These are phyloP conservation scores for Hyaloperonospora brassicae DNA, from an alignment of 352 stramenopile genomes.

Conservation along the genomic window DNA sequence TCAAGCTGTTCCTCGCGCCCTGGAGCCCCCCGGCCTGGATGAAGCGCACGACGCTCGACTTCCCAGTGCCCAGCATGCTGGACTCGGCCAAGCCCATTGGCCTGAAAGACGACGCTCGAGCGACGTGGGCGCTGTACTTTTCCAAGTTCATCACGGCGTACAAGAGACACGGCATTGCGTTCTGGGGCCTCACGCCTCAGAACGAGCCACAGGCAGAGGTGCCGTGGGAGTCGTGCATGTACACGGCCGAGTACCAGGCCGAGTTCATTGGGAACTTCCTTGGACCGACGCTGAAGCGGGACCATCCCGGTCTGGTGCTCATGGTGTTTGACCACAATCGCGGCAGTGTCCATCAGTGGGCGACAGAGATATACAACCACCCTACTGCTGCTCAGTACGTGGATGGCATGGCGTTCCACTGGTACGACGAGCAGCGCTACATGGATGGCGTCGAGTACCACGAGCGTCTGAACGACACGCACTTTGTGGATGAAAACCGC, in stretches of 20 bases:
- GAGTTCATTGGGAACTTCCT: constrained; percentile 83
- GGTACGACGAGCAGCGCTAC: constrained; percentile 54
- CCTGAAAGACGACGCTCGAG: constrained; percentile 39
- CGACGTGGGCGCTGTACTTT: constrained; percentile 87
- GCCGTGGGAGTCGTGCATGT: constrained; percentile 68
- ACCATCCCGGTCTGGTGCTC: constrained; percentile 86
- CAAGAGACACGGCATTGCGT: constrained; percentile 66
- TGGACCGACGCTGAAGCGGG: constrained; percentile 66
- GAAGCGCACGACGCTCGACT: constrained; percentile 4
- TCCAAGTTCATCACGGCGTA: constrained; percentile 89
- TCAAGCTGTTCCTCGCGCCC: constrained; percentile 60
- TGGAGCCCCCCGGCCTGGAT: constrained; percentile 6
- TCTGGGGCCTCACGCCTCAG: constrained; percentile 87
- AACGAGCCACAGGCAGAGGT: constrained; percentile 84
- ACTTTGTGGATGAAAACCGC: constrained; percentile 50
- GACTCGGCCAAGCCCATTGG: constrained; percentile 46
- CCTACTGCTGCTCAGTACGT: constrained; percentile 64
- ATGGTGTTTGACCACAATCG: constrained; percentile 91
- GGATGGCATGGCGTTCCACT: constrained; percentile 85
- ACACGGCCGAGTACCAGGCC: constrained; percentile 45
- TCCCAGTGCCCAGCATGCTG: constrained; percentile 49
- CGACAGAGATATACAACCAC: constrained; percentile 61
- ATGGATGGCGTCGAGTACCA: constrained; percentile 76
- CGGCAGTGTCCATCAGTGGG: constrained; percentile 61
- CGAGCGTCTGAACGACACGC: constrained; percentile 72